These are phyloP conservation scores for Fraxinus baroniana DNA, from an alignment of 305 asterid species.

Conservation along the genomic window DNA sequence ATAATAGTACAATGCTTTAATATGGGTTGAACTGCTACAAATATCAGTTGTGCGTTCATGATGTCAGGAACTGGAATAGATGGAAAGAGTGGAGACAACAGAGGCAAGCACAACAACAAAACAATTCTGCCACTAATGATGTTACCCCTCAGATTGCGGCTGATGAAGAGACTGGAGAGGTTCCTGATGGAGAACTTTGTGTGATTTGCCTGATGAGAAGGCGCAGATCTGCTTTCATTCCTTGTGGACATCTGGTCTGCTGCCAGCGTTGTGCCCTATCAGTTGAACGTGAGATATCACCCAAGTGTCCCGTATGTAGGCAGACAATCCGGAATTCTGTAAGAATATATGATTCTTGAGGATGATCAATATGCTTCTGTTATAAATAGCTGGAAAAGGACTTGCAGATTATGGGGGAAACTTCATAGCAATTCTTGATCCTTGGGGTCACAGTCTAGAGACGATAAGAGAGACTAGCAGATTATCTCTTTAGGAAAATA, in stretches of 20 bases:
- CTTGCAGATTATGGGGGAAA: neutral
- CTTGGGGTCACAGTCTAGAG: neutral
- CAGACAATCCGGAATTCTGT: slow-evolving; percentile 62
- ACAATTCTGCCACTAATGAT: slow-evolving; percentile 28
- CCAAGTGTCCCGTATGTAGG: slow-evolving; percentile 85
- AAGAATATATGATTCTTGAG: slow-evolving; percentile 74
- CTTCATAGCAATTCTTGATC: neutral
- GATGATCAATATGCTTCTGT: neutral
- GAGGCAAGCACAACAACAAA: slow-evolving; percentile 42
- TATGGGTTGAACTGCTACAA: neutral
- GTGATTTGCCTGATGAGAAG: slow-evolving; percentile 78
- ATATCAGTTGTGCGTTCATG: neutral
- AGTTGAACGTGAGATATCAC: slow-evolving; percentile 61
- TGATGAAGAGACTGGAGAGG: slow-evolving; percentile 64
- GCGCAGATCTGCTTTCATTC: slow-evolving; percentile 74
- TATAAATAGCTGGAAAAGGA: neutral
- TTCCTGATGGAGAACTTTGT: slow-evolving; percentile 78
- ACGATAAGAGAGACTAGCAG: neutral
- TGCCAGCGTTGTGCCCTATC: slow-evolving; percentile 80
- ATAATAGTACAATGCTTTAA: neutral
- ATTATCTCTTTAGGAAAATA: neutral
- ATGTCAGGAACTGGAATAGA: slow-evolving; percentile 65
- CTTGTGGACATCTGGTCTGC: slow-evolving; percentile 89
- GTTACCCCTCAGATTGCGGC: slow-evolving; percentile 28
- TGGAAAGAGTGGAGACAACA: slow-evolving; percentile 72